Base-by-base conservation (phyloP, 2,329 filamentous ascomycete genomes). In the Pseudocercospora ulei region DNA sequence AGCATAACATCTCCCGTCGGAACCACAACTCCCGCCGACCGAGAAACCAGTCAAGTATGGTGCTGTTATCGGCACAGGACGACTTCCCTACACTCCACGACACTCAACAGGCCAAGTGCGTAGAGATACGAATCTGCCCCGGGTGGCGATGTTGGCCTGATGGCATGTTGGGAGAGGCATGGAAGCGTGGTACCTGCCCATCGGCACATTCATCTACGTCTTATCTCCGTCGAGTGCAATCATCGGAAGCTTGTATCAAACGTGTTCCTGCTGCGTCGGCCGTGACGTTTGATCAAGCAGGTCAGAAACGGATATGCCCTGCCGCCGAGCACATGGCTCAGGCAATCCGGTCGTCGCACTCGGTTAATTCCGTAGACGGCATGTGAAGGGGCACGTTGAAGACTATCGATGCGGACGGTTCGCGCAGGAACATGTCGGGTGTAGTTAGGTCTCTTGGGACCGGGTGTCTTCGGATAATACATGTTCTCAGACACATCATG, bases 221-320 rank as follows among this genome's bases (percentile, higher is more conserved):
- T 39, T 39, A 39, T 39, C 41, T 13, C 7, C 13, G 27, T 26
- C 26, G 20, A 19, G 16, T 31, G 16, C 28, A 33, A 36, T 39
- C 36, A 27, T 39, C 22, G 17, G n/a, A 18, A 13, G 22, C 33
- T 25, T 25, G 33, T 13, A 13, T 24, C 7, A 22, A 25, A 25
- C 33, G 20, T 16, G 33, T 26, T 26, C 22, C 22, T 43, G 41
- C 41, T 39, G 36, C 29, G 36, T 35, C 41, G 41, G 36, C 34
- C 24, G 14, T 29, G 17, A 24, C 25, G 24, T 25, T 36, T 23
- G 20, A 20, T 36, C 24, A 26, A 43, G 41, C 25, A 43, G 36
- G 41, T 39, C 30, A 27, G 22, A 30, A 19, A 24, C 16, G 25
- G 3, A 6, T 12, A 7, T 26, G 25, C 41, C 41, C 37, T 25